A percentile compares a stretch with the other conserved stretches of the same genome.
phyloP scores from a whole-genome alignment of 768 basidiomycete genomes.

The Leccinum variicolor region DNA sequence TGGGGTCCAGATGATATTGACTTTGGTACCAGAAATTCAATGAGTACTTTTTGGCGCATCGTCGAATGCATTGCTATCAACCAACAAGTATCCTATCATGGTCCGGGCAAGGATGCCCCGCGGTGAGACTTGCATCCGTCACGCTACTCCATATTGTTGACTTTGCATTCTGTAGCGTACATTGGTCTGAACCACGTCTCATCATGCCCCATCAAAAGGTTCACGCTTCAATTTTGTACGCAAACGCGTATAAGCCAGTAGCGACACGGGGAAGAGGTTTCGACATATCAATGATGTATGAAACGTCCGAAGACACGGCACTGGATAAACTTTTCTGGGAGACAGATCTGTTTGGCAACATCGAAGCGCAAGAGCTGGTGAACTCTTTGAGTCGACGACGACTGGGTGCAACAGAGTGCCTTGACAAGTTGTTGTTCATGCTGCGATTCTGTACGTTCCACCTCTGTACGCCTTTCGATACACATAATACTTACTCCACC shows the following conservation, averaged over 20 bases:
- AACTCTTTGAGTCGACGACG: not conserved
- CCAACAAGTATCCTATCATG: constrained; percentile 3
- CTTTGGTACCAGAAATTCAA: constrained; percentile 11
- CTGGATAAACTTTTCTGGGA: constrained; percentile 8
- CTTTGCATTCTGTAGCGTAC: not conserved
- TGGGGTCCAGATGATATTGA: constrained; percentile 17
- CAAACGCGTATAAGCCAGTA: not conserved
- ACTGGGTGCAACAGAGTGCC: constrained; percentile 8
- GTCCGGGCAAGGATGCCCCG: not conserved
- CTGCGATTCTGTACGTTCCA: not conserved
- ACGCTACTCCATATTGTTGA: not conserved
- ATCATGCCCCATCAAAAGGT: not conserved
- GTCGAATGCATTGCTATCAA: constrained; percentile 12
- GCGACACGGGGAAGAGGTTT: not conserved
- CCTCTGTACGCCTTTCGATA: not conserved
- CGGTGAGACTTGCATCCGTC: constrained; percentile 1
- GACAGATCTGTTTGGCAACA: constrained; percentile 6
- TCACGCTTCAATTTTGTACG: not conserved
- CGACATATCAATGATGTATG: not conserved
- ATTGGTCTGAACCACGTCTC: constrained; percentile 11
- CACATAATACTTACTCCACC: not conserved
- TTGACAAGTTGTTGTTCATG: constrained; percentile 16
- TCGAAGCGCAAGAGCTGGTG: constrained; percentile 3
- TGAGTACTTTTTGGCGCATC: constrained; percentile 3
- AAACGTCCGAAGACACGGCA: not conserved